Conservation (phyloP, 371 early-diverging fungal species). For the Mucor circinelloides region DNA sequence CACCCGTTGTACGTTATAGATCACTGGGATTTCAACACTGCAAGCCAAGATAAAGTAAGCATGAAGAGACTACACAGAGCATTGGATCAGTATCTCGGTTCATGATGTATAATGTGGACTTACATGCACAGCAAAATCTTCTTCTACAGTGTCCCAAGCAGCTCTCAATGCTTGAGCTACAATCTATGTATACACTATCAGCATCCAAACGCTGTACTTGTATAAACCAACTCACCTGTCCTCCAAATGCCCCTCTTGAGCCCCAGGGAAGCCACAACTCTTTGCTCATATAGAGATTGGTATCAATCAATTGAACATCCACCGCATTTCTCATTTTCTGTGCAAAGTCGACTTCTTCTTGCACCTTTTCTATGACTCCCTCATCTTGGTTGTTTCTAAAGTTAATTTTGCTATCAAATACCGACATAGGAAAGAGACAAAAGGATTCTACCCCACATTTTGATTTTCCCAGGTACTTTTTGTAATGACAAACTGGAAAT, state of each 20-base stretch:
- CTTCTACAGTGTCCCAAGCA: conserved; percentile 76
- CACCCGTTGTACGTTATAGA: conserved; percentile 42
- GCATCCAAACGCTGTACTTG: background rate
- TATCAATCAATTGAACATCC: conserved; percentile 53
- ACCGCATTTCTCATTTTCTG: conserved; percentile 16
- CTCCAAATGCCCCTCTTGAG: conserved; percentile 87
- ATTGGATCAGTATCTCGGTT: background rate
- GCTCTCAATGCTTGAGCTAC: conserved; percentile 85
- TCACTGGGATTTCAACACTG: conserved; percentile 41
- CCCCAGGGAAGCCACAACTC: conserved; percentile 80
- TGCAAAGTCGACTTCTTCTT: conserved; percentile 4
- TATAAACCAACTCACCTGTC: conserved; percentile 24
- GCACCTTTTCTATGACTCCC: background rate
- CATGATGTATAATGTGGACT: background rate
- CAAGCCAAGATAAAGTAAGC: conserved; percentile 49
- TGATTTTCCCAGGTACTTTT: background rate
- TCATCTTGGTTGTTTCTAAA: background rate
- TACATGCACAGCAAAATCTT: conserved; percentile 69
- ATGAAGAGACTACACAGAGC: conserved; percentile 34
- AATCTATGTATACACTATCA: conserved; percentile 36
- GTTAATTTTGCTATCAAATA: background rate
- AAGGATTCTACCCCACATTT: background rate
- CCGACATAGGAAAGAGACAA: background rate
- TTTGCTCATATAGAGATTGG: conserved; percentile 71
- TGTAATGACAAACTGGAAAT: background rate